Evolutionary conservation across 257 asterid species (phyloP), one percentile per base, ranked within the genome.

Genomic region (Paraleonurus japonicus): DNA sequence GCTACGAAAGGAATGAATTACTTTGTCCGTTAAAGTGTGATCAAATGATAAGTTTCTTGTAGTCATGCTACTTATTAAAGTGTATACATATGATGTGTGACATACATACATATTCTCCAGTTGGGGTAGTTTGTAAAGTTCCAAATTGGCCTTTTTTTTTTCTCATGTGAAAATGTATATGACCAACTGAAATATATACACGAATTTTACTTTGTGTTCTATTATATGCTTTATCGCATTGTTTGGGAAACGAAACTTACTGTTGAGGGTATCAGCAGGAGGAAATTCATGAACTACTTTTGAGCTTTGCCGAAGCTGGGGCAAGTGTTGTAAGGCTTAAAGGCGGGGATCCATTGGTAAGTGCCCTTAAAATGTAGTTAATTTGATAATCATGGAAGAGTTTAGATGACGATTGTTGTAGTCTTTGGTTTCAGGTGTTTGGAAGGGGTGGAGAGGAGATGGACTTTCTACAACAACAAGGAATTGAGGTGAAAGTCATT

Each of bases 361-460:
- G 90, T 51, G 7, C 70, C 45, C 16, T 47, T 3, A 20, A 24
- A 0, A 30, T 30, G 12, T 15, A 15, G 32, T 33, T 35, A 27
- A 12, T 30, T 6, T 10, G n/a, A 16, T 70, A 12, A 28, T 60
- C 9, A 24, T 35, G 66, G 8, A 51, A 63, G 15, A 53, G 35
- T 33, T 30, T 20, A 11, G 79, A 47, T 71, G 63, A 64, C 24
- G 28, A 39, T 60, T 64, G 15, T 22, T 41, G 33, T 13, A 24
- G 47, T 19, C 67, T 61, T 80, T 61, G 83, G 74, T 62, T 76
- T 72, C 78, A 94, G 99, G 96, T 95, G 41, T 92, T 95, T 79
- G 97, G 97, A 70, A 76, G 98, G 84, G 98, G 98, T 55, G 98
- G 98, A 73, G 97, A 94, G 79, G 97, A 94, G 87, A 91, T 94